Percentiles rank a stretch among this genome's conserved stretches.
phyloP scores from a whole-genome alignment of 495 filamentous ascomycete genomes.

The Friedmanniomyces simplex region DNA sequence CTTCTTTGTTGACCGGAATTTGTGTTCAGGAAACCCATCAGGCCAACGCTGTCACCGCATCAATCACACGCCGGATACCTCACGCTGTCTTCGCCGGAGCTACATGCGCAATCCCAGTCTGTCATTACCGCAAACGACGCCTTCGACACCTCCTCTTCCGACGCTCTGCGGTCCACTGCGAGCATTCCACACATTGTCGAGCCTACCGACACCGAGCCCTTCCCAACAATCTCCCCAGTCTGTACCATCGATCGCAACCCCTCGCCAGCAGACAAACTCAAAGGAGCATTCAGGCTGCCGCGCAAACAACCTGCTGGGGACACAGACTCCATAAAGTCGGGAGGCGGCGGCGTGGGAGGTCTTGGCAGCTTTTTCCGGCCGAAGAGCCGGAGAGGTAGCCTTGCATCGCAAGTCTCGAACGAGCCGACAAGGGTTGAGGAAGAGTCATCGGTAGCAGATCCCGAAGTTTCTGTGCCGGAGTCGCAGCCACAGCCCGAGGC shows the following conservation, averaged over 20 bases:
- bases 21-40: constrained; percentile 37
- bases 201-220: constrained; percentile 14
- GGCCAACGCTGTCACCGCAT: constrained; percentile 54
- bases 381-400: constrained; percentile 10
- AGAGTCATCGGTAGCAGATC: background rate
- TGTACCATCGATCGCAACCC: constrained; percentile 8
- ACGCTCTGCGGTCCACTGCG: background rate
- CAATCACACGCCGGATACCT: constrained; percentile 70
- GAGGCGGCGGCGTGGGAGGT: background rate
- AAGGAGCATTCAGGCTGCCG: constrained; percentile 25
- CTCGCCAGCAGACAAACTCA: constrained; percentile 28
- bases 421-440: background rate
- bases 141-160: background rate
- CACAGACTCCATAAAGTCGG: constrained; percentile 6
- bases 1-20: constrained; percentile 19
- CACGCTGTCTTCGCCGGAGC: constrained; percentile 71
- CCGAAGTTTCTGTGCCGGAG: background rate
- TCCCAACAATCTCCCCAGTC: background rate
- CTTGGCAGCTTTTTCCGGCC: constrained; percentile 8
- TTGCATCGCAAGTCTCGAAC: background rate
- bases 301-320: constrained; percentile 5
- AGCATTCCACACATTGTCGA: constrained; percentile 18
- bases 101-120: constrained; percentile 28
- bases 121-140: constrained; percentile 21
- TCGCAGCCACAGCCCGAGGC: background rate